Percentiles rank a stretch among this genome's conserved stretches.
Evolutionary conservation across 2,329 filamentous ascomycete genomes (phyloP).

Genomic region (Aspergillus ibericus): DNA sequence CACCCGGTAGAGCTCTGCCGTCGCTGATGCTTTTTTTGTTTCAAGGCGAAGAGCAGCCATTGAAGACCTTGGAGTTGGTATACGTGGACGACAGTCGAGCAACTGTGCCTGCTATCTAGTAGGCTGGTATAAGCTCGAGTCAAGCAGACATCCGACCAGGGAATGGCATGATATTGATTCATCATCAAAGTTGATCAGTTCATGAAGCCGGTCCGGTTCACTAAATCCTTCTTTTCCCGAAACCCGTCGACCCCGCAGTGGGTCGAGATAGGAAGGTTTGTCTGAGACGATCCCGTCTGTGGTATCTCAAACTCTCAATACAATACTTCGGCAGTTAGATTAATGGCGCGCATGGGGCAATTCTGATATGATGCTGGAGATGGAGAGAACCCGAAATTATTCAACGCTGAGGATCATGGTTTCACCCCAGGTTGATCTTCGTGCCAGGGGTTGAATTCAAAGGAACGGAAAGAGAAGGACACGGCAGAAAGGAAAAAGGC

Average conservation of each 20-base stretch:
- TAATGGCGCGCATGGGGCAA: neutral
- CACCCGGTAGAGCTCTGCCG: neutral
- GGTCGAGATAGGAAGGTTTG: constrained; percentile 5
- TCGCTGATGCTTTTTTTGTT: neutral
- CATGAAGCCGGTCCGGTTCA: neutral
- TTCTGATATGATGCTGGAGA: neutral
- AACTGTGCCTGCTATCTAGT: neutral
- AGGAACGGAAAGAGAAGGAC: neutral
- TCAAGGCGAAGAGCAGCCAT: neutral
- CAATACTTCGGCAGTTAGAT: neutral
- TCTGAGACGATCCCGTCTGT: constrained; percentile 1
- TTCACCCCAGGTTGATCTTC: neutral
- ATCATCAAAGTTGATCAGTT: neutral
- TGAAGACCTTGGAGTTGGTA: neutral
- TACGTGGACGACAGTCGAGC: too few species aligned
- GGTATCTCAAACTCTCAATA: neutral
- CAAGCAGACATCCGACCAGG: neutral
- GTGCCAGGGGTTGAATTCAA: neutral
- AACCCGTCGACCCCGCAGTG: constrained; percentile 5
- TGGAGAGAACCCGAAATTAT: neutral
- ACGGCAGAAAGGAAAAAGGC: neutral
- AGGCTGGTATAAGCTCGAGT: neutral
- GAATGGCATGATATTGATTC: neutral
- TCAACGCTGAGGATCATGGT: neutral
- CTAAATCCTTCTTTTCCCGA: neutral